Conservation (phyloP, 208 protist genomes). For the Crithidia brevicula region DNA sequence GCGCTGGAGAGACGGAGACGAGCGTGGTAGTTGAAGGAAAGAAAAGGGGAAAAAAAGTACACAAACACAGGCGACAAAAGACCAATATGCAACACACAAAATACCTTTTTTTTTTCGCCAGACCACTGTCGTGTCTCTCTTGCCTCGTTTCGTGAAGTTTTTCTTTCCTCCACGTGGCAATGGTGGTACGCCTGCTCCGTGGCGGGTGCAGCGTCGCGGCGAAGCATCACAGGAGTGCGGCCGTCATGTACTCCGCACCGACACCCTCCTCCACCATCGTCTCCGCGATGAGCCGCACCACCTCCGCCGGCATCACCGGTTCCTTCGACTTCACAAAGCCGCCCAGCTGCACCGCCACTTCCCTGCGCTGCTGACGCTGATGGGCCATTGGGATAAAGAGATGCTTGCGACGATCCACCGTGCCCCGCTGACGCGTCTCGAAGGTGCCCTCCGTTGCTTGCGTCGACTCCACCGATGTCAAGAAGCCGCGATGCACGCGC, state of each 20-base stretch:
- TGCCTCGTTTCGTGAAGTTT: too few species aligned
- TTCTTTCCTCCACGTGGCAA: too few species aligned
- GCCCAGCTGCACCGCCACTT: constrained; percentile 39
- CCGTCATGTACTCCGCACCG: constrained; percentile 61
- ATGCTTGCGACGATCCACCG: constrained; percentile 26
- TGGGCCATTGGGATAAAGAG: constrained; percentile 66
- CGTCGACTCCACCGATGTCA: constrained; percentile 4
- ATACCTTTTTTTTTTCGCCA: too few species aligned
- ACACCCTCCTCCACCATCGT: constrained; percentile 54
- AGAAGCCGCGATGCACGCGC: constrained; percentile 6
- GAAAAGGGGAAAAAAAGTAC: too few species aligned
- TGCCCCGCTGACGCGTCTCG: constrained; percentile 41
- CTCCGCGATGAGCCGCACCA: constrained; percentile 48
- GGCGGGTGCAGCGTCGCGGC: too few species aligned
- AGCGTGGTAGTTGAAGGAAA: too few species aligned
- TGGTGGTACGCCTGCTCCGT: too few species aligned
- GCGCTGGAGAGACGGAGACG: too few species aligned
- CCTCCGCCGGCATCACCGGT: constrained; percentile 20
- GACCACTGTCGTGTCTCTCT: too few species aligned
- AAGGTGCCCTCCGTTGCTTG: constrained; percentile 27
- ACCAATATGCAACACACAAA: too few species aligned
- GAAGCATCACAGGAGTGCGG: constrained; percentile 44
- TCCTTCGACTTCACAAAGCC: constrained; percentile 35
- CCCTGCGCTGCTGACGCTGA: constrained; percentile 29
- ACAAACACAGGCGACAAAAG: too few species aligned